Percentiles rank a stretch among this genome's conserved stretches.
phyloP scores from a whole-genome alignment of 2,329 filamentous ascomycete species.

The Pestalotiopsis sp. region DNA sequence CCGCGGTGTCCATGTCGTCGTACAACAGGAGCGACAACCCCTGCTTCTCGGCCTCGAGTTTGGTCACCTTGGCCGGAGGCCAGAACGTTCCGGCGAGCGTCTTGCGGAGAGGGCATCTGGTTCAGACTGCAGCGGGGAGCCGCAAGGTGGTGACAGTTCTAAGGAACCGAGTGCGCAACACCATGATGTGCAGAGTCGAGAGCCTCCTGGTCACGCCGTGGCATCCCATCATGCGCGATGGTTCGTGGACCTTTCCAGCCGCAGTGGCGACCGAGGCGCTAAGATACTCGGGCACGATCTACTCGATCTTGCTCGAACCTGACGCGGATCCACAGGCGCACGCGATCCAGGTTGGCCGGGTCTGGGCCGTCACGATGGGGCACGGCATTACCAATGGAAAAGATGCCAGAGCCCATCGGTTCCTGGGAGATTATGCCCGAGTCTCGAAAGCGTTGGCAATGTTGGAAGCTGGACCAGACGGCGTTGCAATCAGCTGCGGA shows the following conservation, averaged over 20 bases:
- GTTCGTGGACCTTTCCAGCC: constrained; percentile 51
- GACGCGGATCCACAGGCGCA: constrained; percentile 48
- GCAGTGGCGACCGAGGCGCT: constrained; percentile 34
- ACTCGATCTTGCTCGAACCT: constrained; percentile 58
- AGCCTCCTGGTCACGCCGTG: constrained; percentile 58
- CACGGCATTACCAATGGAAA: constrained; percentile 50
- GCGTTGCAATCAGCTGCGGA: constrained; percentile 47
- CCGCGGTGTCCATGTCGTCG: constrained; percentile 39
- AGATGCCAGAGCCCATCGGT: constrained; percentile 52
- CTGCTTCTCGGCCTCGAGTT: constrained; percentile 57
- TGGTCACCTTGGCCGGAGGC: constrained; percentile 47
- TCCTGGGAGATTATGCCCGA: constrained; percentile 54
- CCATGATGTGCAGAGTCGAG: constrained; percentile 48
- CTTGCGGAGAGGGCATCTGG: constrained; percentile 46
- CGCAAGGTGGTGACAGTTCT: constrained; percentile 54
- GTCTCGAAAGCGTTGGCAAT: constrained; percentile 42
- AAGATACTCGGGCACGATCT: constrained; percentile 54
- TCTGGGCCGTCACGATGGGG: constrained; percentile 61
- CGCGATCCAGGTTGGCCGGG: constrained; percentile 47
- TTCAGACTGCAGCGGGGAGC: constrained; percentile 53
- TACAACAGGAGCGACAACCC: constrained; percentile 45
- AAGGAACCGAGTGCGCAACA: constrained; percentile 44
- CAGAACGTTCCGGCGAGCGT: constrained; percentile 40
- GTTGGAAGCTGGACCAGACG: constrained; percentile 37
- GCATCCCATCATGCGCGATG: constrained; percentile 54